Conservation (phyloP, 306 rosid genomes). For the Parietaria judaica region DNA sequence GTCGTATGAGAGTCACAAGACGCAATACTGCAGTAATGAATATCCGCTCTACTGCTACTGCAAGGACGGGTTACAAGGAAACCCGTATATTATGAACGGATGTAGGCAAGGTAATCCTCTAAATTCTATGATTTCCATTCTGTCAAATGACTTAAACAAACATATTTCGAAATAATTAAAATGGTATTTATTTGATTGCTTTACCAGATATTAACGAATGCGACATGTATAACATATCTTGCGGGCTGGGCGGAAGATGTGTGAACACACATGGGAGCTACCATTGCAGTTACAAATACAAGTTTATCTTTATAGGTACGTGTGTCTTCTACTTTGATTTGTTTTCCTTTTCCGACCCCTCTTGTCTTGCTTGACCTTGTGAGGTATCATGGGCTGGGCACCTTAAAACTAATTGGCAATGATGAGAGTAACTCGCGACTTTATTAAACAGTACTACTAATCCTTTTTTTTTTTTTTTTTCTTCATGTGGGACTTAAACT, state of each 20-base stretch:
- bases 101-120: neutral
- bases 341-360: no score
- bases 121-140: no score
- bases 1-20: neutral
- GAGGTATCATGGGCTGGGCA: no score
- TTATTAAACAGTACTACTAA: no score
- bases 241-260: neutral
- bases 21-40: neutral
- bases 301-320: neutral
- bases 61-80: neutral
- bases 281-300: neutral
- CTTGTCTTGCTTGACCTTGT: no score
- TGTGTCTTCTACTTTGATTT: no score
- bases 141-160: no score
- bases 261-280: neutral
- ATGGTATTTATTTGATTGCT: neutral
- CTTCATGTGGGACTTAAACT: no score
- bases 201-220: constrained; percentile 4
- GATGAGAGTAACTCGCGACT: no score
- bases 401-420: no score
- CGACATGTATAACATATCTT: neutral
- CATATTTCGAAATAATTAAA: no score
- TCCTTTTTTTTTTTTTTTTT: no score
- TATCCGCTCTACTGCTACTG: neutral
- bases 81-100: neutral